These are phyloP conservation scores for Chloromonas sp. DNA, from an alignment of 163 green algal species.

Conservation along the genomic window DNA sequence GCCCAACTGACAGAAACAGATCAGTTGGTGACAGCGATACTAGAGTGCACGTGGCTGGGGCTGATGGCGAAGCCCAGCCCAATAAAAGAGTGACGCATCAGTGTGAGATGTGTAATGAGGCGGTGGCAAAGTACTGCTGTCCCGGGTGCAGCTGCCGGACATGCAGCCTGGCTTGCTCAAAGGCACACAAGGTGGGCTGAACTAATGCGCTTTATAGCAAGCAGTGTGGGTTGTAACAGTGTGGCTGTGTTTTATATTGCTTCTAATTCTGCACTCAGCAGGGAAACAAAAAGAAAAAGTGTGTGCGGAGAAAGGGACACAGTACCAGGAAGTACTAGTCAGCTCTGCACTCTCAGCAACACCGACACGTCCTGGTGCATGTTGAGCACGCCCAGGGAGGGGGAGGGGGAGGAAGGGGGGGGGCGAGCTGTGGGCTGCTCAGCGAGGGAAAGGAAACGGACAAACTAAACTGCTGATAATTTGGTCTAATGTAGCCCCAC, in stretches of 20 bases:
- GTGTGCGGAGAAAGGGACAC: neutral
- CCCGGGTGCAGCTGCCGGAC: conserved; percentile 53
- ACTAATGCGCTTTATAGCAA: neutral
- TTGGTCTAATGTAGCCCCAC: too few species aligned
- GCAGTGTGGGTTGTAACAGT: neutral
- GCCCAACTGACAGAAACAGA: neutral
- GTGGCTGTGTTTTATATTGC: too few species aligned
- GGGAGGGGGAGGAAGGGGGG: too few species aligned
- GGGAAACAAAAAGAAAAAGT: neutral
- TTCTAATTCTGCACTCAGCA: neutral
- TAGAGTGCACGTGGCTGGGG: neutral
- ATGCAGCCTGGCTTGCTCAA: conserved; percentile 64
- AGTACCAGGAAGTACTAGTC: neutral
- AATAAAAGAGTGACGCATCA: neutral
- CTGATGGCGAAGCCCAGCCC: neutral
- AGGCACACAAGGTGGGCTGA: conserved; percentile 57
- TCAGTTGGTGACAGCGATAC: neutral
- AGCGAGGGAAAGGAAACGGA: too few species aligned
- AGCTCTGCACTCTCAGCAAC: neutral
- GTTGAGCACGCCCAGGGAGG: too few species aligned
- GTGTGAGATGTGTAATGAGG: conserved; percentile 32
- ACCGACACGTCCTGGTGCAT: neutral
- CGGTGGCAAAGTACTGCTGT: conserved; percentile 55
- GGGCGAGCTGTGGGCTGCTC: too few species aligned
- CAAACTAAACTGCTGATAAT: too few species aligned